phyloP scores from a whole-genome alignment of 2,329 filamentous ascomycete species.

The Raffaelea ambrosiae region DNA sequence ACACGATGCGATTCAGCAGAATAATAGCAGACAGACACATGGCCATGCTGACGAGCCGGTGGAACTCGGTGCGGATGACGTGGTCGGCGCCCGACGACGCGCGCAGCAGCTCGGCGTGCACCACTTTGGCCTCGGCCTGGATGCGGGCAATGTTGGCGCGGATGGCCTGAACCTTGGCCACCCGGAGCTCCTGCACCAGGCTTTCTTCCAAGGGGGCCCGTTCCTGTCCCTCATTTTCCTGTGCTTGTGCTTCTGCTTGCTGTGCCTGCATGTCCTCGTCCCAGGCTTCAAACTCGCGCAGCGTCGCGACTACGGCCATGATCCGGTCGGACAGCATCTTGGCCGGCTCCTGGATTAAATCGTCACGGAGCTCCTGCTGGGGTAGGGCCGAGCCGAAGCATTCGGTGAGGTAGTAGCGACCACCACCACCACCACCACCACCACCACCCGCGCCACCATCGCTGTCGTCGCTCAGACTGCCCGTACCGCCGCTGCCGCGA shows the following conservation, averaged over 20 bases:
- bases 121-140: conserved; percentile 5
- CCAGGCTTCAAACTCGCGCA: conserved; percentile 5
- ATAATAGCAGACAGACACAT: conserved; percentile 5
- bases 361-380: conserved; percentile 3
- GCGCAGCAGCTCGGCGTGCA: conserved; percentile 3
- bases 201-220: background rate
- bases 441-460: no score
- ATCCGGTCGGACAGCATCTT: conserved; percentile 9
- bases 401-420: conserved; percentile 3
- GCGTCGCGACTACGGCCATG: conserved; percentile 5
- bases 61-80: conserved; percentile 2
- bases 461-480: no score
- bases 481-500: no score
- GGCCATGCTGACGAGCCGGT: conserved; percentile 6
- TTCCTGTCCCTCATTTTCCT: background rate
- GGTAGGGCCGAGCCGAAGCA: conserved; percentile 7
- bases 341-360: conserved; percentile 7
- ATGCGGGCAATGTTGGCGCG: conserved; percentile 10
- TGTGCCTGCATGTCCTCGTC: background rate
- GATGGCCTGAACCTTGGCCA: conserved; percentile 8
- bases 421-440: background rate
- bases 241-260: background rate
- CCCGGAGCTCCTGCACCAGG: conserved; percentile 2
- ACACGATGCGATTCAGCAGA: conserved; percentile 2
- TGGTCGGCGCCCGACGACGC: conserved; percentile 2